These are phyloP conservation scores for Monosporascus cannonballus DNA, from an alignment of 2,329 filamentous ascomycete species.

Conservation along the genomic window DNA sequence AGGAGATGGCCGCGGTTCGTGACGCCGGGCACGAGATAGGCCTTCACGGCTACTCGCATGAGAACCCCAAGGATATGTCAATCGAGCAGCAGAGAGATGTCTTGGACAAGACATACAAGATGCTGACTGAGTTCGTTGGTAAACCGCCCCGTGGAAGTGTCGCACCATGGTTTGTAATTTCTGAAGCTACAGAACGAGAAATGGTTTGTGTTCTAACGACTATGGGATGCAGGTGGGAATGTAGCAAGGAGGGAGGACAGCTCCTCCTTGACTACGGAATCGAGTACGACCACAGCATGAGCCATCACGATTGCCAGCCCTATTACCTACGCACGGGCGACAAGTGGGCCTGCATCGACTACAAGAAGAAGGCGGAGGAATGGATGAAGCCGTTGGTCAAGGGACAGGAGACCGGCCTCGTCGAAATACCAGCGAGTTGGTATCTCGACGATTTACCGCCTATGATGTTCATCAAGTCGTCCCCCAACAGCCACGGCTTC, in stretches of 20 bases:
- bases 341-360: constrained; percentile 63
- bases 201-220: not conserved
- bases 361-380: constrained; percentile 51
- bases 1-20: constrained; percentile 55
- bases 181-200: not conserved
- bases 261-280: constrained; percentile 61
- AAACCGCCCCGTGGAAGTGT: constrained; percentile 68
- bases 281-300: constrained; percentile 65
- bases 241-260: constrained; percentile 59
- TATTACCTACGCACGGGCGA: constrained; percentile 61
- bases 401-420: constrained; percentile 54
- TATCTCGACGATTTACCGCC: constrained; percentile 60
- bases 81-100: constrained; percentile 71
- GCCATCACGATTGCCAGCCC: constrained; percentile 57
- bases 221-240: constrained; percentile 51
- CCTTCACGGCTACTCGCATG: constrained; percentile 68
- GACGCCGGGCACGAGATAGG: constrained; percentile 57
- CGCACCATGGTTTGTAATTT: constrained; percentile 50
- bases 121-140: constrained; percentile 65
- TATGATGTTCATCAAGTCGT: constrained; percentile 68
- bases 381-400: constrained; percentile 63
- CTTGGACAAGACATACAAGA: constrained; percentile 65
- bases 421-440: constrained; percentile 62
- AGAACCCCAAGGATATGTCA: constrained; percentile 67
- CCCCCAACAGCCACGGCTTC: constrained; percentile 59